Conservation (phyloP, 257 asterid genomes). For the Galeopsis tetrahit region DNA sequence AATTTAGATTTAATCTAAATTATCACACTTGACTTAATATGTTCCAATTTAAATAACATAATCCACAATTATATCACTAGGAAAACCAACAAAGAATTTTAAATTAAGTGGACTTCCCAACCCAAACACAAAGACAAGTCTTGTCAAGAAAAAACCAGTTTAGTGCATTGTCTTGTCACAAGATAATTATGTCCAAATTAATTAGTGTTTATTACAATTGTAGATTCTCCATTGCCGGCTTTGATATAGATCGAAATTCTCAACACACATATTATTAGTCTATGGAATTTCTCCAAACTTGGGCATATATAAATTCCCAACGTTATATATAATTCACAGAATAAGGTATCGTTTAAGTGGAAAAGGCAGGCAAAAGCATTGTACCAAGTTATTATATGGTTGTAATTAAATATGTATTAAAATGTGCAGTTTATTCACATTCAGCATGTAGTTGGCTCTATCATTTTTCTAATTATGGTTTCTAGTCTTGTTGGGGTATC, state of each 20-base stretch:
- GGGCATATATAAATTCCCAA: conserved; percentile 23
- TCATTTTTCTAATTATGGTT: conserved; percentile 9
- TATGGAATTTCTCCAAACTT: conserved; percentile 10
- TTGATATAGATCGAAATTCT: conserved; percentile 26
- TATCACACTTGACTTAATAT: not conserved
- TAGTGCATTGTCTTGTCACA: conserved; percentile 20
- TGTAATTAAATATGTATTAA: conserved; percentile 10
- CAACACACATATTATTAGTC: conserved; percentile 6
- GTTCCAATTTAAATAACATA: not conserved
- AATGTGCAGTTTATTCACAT: conserved; percentile 1
- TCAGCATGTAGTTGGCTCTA: conserved; percentile 6
- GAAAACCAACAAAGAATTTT: conserved; percentile 11
- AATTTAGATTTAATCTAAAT: too few species aligned
- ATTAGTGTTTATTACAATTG: conserved; percentile 4
- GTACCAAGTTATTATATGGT: conserved; percentile 3
- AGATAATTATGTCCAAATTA: not conserved
- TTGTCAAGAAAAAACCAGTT: not conserved
- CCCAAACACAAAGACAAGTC: not conserved
- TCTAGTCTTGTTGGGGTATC: not conserved
- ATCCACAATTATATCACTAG: not conserved
- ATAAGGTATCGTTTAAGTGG: conserved; percentile 27
- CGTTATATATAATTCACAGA: conserved; percentile 16
- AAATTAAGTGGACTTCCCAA: conserved; percentile 14
- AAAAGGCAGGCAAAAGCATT: conserved; percentile 12
- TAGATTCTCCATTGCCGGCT: conserved; percentile 35